These are phyloP conservation scores for Phytophthora agathidicida DNA, from an alignment of 352 stramenopile species.

Conservation along the genomic window DNA sequence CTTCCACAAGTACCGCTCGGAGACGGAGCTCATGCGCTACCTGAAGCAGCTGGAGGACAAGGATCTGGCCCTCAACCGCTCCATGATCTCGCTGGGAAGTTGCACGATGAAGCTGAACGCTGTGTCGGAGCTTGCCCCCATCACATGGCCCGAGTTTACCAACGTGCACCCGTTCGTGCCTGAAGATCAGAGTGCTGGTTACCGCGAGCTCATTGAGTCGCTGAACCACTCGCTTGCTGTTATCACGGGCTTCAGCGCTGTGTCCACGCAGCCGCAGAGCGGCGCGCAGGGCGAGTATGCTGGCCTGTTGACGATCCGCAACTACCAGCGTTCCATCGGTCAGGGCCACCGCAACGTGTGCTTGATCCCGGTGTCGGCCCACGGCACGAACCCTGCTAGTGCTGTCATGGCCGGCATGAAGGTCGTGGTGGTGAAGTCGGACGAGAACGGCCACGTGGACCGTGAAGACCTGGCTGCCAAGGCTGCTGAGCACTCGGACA, in stretches of 20 bases:
- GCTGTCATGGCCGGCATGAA: slow-evolving; percentile 99
- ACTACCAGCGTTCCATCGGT: slow-evolving; percentile 93
- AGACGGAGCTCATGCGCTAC: slow-evolving; percentile 97
- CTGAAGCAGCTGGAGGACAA: slow-evolving; percentile 98
- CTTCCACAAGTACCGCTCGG: slow-evolving; percentile 98
- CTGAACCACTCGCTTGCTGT: slow-evolving; percentile 96
- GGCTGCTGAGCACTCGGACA: slow-evolving; percentile 95
- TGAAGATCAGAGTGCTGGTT: slow-evolving; percentile 94
- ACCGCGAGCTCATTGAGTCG: slow-evolving; percentile 97
- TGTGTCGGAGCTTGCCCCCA: slow-evolving; percentile 96
- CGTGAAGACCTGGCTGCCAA: slow-evolving; percentile 95
- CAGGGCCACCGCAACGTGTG: slow-evolving; percentile 97
- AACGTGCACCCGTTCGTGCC: slow-evolving; percentile 99
- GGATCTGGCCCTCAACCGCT: slow-evolving; percentile 98
- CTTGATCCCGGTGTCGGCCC: slow-evolving; percentile 98
- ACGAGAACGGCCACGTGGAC: slow-evolving; percentile 97
- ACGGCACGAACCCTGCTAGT: slow-evolving; percentile 98
- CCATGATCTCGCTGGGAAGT: slow-evolving; percentile 99
- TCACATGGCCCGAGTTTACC: slow-evolving; percentile 97
- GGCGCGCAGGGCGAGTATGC: slow-evolving; percentile 98
- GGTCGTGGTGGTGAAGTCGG: slow-evolving; percentile 97
- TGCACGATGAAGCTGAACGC: slow-evolving; percentile 99
- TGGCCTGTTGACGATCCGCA: slow-evolving; percentile 96
- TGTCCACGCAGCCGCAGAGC: slow-evolving; percentile 98
- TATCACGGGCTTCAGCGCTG: slow-evolving; percentile 98